Conservation (phyloP, 225 moss, liverwort and hornwort genomes). For the Rhytidiadelphus loreus region DNA sequence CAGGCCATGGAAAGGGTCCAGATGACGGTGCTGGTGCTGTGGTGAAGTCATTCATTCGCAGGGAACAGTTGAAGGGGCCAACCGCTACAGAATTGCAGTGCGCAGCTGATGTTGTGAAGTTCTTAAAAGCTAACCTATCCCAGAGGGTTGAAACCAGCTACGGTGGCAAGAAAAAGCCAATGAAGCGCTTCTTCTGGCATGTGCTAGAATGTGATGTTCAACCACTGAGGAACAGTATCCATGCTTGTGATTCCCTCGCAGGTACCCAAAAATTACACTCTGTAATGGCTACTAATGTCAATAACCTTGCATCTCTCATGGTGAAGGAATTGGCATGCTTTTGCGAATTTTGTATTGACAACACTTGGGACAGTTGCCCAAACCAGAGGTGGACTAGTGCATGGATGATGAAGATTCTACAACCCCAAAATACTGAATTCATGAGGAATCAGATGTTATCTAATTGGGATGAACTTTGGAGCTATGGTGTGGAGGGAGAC, state of each 20-base stretch:
- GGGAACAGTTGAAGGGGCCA: too few species aligned
- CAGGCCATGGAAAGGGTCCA: too few species aligned
- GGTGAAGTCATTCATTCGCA: neutral
- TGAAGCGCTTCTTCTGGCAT: too few species aligned
- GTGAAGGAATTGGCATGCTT: neutral
- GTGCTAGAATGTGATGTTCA: too few species aligned
- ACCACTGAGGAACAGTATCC: neutral
- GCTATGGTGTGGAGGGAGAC: neutral
- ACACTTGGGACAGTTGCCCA: too few species aligned
- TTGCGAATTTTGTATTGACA: too few species aligned
- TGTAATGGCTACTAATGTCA: neutral
- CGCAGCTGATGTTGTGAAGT: neutral
- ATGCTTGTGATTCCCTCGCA: neutral
- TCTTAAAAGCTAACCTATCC: too few species aligned
- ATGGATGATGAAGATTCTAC: neutral
- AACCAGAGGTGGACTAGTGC: too few species aligned
- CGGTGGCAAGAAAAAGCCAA: too few species aligned
- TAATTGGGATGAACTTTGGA: neutral
- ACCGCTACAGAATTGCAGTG: fast-evolving
- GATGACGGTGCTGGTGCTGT: neutral
- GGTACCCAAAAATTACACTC: neutral
- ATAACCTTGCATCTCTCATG: neutral
- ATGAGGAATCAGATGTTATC: neutral
- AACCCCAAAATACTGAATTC: neutral
- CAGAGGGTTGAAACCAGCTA: too few species aligned